Evolutionary conservation across 2,329 filamentous ascomycete genomes (phyloP).

Genomic region (Botrytis elliptica): DNA sequence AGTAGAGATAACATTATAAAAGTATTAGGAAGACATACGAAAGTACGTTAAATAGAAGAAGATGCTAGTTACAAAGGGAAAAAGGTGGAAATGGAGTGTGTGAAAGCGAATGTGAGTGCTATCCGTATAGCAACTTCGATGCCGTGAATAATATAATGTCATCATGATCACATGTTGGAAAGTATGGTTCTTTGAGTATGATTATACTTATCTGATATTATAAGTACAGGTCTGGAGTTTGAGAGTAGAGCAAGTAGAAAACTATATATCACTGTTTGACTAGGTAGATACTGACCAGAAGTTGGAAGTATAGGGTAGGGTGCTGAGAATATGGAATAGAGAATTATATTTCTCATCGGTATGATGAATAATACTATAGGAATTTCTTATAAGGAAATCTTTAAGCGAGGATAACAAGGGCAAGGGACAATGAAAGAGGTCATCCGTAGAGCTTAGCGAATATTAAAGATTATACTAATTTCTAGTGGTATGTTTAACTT

Average conservation of each 20-base stretch:
- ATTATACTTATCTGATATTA: not conserved
- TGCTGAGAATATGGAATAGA: not conserved
- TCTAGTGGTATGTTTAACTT: not conserved
- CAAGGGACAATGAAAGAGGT: not conserved
- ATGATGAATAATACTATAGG: not conserved
- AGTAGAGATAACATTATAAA: not conserved
- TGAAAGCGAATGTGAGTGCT: not conserved
- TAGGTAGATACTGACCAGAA: not conserved
- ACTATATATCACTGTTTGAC: too few species aligned
- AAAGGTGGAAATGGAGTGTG: not conserved
- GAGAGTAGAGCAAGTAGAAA: not conserved
- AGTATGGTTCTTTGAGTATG: not conserved
- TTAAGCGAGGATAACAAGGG: not conserved
- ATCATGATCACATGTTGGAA: not conserved
- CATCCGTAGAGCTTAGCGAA: not conserved
- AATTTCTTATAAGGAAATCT: not conserved
- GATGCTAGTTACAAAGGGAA: not conserved
- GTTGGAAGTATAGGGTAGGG: not conserved
- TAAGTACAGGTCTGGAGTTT: not conserved
- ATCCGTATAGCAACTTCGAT: not conserved
- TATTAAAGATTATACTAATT: not conserved
- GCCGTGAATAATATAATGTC: fast-evolving
- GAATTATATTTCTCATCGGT: not conserved
- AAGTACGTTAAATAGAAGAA: not conserved
- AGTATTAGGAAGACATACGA: not conserved